Base-by-base conservation (phyloP, 345 rosid species). In the Gossypium stocksii region DNA sequence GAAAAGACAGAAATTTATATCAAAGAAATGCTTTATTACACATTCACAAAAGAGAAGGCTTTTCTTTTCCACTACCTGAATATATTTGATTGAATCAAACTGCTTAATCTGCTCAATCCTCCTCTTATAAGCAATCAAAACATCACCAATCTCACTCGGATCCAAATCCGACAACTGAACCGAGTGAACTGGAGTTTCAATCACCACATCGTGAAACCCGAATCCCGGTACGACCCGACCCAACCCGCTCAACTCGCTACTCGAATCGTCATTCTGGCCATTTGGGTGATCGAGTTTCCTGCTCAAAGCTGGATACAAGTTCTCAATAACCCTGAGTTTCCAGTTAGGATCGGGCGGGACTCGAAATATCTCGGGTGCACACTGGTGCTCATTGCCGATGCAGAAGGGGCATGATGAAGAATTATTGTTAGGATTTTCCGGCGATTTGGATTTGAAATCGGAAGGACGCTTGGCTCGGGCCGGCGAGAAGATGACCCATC, bases 131-230 rank as follows among this genome's bases (percentile, higher is more conserved):
- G 91, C 88, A 71, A 90, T 76, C 76, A 95, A 64, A 41, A 95
- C 90, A 49, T 88, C 86, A 8, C 97, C 86, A 60, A 88, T 82
- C 83, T 85, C 90, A 8, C 76, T 80, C n/a, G 83, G 77, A 27
- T 81, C 80, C 80, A 91, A 65, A 75, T 93, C 92, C 48, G 80
- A 69, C 45, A 93, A 72, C 77, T 84, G 85, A 58, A 88, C 85
- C 19, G 90, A 88, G 80, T 95, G 98, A 80, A 85, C 49, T 11
- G 98, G 96, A 6, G 88, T 63, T 82, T 95, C 97, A 56, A 92
- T 87, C 82, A 94, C 91, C 70, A 92, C 98, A 73, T 94, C 95
- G 52, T 94, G 99, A 69, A 89, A 90, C 52, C 98, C 98, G 59
- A 90, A 84, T 52, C 98, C 94, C 56, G 12, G 61, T 44, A 87